These are phyloP conservation scores for Spiraea crenata DNA, from an alignment of 331 rosid species.

Conservation along the genomic window DNA sequence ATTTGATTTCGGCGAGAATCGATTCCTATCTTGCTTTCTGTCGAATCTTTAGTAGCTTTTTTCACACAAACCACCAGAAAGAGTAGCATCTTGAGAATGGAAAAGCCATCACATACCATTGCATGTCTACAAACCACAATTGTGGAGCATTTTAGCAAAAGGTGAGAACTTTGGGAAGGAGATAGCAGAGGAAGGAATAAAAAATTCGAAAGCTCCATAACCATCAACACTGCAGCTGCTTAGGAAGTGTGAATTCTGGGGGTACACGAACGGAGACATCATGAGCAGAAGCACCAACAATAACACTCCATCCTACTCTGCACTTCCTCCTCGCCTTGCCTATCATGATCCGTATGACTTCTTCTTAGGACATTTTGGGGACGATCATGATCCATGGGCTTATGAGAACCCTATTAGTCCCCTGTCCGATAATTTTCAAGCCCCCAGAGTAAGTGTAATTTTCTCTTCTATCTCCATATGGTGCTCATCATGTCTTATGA, in stretches of 20 bases:
- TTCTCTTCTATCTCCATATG: neutral
- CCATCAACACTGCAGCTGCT: neutral
- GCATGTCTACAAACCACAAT: slow-evolving; percentile 19
- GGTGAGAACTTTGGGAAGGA: slow-evolving; percentile 4
- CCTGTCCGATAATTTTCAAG: neutral
- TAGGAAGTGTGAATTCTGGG: slow-evolving; percentile 4
- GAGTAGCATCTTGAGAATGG: slow-evolving; percentile 35
- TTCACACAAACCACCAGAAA: slow-evolving; percentile 4
- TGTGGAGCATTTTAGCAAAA: slow-evolving; percentile 15
- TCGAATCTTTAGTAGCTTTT: neutral
- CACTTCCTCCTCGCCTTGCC: neutral
- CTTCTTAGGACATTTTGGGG: slow-evolving; percentile 1
- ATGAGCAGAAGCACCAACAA: slow-evolving; percentile 39
- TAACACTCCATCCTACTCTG: slow-evolving; percentile 6
- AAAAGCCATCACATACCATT: slow-evolving; percentile 35
- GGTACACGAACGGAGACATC: slow-evolving; percentile 25
- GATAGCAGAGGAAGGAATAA: slow-evolving; percentile 20
- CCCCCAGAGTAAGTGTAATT: slow-evolving; percentile 30
- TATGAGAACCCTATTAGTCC: neutral
- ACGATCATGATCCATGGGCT: neutral
- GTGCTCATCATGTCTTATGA: neutral
- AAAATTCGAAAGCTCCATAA: slow-evolving; percentile 14
- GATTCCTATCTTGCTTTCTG: neutral
- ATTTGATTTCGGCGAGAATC: neutral
- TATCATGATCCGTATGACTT: neutral